These are phyloP conservation scores for Crataegus laevigata DNA, from an alignment of 306 rosid genomes.

Conservation along the genomic window DNA sequence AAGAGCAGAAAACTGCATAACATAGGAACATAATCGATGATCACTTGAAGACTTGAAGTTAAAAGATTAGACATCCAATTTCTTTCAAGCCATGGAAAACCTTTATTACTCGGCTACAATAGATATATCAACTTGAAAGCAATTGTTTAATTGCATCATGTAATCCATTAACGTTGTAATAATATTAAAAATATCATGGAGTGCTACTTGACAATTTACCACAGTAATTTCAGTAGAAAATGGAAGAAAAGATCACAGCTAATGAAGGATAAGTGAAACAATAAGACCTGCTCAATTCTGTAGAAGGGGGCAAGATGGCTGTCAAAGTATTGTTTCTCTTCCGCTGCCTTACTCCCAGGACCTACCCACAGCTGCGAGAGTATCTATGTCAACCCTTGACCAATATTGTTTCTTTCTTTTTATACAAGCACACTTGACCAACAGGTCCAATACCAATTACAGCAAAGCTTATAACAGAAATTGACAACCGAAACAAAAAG, in stretches of 20 bases:
- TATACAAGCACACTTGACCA: neutral
- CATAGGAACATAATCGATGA: neutral
- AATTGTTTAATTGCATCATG: neutral
- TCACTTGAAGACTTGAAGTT: neutral
- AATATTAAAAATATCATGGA: neutral
- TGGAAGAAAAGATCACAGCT: neutral
- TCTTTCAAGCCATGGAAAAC: neutral
- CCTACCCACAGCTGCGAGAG: slow-evolving; percentile 90
- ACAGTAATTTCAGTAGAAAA: neutral
- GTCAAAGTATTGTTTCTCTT: slow-evolving; percentile 82
- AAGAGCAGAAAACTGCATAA: neutral
- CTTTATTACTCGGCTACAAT: neutral
- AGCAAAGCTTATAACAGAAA: slow-evolving; percentile 8
- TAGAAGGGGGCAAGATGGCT: slow-evolving; percentile 93
- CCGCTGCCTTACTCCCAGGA: slow-evolving; percentile 86
- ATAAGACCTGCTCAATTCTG: slow-evolving; percentile 83
- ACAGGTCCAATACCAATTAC: neutral
- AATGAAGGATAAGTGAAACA: neutral
- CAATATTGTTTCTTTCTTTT: neutral
- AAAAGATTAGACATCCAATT: neutral
- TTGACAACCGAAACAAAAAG: slow-evolving; percentile 3
- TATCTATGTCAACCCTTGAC: slow-evolving; percentile 13
- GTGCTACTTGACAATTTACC: neutral
- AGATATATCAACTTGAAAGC: neutral
- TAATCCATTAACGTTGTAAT: neutral